Base-by-base conservation (phyloP, 495 filamentous ascomycete species). In the Xylaria cubensis region DNA sequence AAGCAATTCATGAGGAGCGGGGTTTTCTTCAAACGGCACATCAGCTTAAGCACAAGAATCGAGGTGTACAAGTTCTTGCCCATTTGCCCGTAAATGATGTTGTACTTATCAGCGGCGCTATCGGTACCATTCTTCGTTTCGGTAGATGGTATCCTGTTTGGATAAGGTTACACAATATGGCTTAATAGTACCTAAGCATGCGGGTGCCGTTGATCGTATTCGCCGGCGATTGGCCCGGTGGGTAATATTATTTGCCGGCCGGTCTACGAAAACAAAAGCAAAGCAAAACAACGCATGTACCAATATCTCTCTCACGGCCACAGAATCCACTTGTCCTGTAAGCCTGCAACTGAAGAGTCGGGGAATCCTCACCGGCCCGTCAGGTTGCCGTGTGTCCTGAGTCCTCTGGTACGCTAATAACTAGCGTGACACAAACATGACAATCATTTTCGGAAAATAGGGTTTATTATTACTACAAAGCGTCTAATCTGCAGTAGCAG, bases 221-320 rank as follows among this genome's bases (percentile, higher is more conserved):
- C 17, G n/a, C 53, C 19, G 34, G 53, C 3, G 36, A 46, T 61
- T 34, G 41, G 39, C 21, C 12, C 12, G 12, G 26, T 61, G 53
- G 21, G n/a, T n/a, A 19, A 69, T 26, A 62, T 61, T 10, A 69
- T 69, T 69, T 69, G 67, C 67, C 67, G 67, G 67, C 67, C 67
- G 67, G 67, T 50, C 67, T 62, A 69, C 51, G 29, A 36, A 24
- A 12, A 42, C n/a, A 8, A 34, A 65, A 65, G 63, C 41, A 65
- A 65, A 48, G 63, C 41, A 65, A 65, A 48, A 65, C 19, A n/a
- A 29, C 42, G 41, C 63, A 48, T 65, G 63, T 65, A 50, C 63
- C 42, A 42, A 46, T 55, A 65, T 44, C 61, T 44, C 29, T 44
- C 21, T 6, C 39, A 9, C n/a, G 5, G 19, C 4, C 29, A n/a